Evolutionary conservation across 495 filamentous ascomycete genomes (phyloP).

Genomic region (Tetracladium setigerum): DNA sequence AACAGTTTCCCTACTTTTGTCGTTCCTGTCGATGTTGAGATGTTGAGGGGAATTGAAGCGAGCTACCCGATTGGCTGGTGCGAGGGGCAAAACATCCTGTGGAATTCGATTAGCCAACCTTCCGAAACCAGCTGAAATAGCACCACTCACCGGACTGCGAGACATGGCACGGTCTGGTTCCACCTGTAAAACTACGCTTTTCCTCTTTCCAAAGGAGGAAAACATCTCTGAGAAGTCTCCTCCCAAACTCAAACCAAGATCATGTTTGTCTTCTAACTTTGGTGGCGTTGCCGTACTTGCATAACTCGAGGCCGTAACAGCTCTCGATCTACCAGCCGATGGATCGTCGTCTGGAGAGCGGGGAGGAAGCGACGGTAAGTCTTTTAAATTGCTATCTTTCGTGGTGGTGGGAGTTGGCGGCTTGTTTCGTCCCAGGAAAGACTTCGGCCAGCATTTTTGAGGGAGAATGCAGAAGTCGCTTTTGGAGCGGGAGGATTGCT

Average conservation of each 20-base stretch:
- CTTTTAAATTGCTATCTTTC: conserved; percentile 29
- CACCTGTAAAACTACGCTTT: conserved; percentile 34
- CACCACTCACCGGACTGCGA: conserved; percentile 23
- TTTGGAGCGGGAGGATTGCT: conserved; percentile 47
- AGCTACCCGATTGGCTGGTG: conserved; percentile 26
- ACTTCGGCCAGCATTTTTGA: conserved; percentile 62
- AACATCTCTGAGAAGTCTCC: conserved; percentile 67
- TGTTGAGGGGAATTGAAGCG: conserved; percentile 43
- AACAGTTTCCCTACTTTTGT: conserved; percentile 44
- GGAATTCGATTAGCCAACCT: conserved; percentile 12
- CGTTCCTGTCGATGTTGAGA: conserved; percentile 43
- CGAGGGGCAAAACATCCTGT: conserved; percentile 19
- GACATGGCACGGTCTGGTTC: conserved; percentile 17
- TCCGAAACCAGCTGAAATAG: conserved; percentile 18
- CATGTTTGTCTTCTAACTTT: conserved; percentile 51
- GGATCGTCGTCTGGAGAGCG: conserved; percentile 14
- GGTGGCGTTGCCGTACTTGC: conserved; percentile 64
- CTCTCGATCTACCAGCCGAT: conserved; percentile 25
- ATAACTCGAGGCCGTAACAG: conserved; percentile 47
- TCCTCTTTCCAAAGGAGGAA: conserved; percentile 49
- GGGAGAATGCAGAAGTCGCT: conserved; percentile 39
- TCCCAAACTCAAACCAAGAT: conserved; percentile 47
- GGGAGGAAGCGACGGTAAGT: conserved; percentile 31
- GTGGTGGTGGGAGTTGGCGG: conserved; percentile 34
- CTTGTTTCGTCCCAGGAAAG: conserved; percentile 63